These are phyloP conservation scores for Hibiscus mutabilis DNA, from an alignment of 345 rosid species.

Conservation along the genomic window DNA sequence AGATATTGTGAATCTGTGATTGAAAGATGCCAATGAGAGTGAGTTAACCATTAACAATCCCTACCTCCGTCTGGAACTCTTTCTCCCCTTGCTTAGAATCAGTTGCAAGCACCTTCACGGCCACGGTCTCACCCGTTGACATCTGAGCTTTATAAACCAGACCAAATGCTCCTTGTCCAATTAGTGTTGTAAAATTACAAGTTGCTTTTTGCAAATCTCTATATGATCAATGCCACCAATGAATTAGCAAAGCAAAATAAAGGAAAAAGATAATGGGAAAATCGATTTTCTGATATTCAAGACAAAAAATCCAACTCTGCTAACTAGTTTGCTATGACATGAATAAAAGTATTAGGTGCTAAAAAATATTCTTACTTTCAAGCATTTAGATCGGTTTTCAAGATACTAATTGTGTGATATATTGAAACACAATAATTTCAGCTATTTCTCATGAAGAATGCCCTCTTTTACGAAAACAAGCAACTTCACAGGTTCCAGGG, in stretches of 20 bases:
- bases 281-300: not conserved
- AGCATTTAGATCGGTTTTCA: not conserved
- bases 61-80: not conserved
- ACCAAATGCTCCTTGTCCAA: not conserved
- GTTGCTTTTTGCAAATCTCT: not conserved
- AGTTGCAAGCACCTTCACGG: not conserved
- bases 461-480: not conserved
- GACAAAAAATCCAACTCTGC: not conserved
- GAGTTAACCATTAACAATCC: not conserved
- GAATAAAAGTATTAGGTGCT: not conserved
- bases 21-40: not conserved
- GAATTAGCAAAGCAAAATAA: slow-evolving; percentile 1
- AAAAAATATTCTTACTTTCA: not conserved
- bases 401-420: not conserved
- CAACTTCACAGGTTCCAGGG: not conserved
- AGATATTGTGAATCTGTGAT: not conserved
- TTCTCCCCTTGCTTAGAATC: not conserved
- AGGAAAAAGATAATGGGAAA: not conserved
- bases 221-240: not conserved
- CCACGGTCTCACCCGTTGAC: not conserved
- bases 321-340: not conserved
- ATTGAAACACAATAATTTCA: not conserved
- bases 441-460: not conserved
- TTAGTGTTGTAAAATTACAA: not conserved
- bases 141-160: not conserved